phyloP scores from a whole-genome alignment of 2,329 filamentous ascomycete genomes.

The Claviceps paspali region DNA sequence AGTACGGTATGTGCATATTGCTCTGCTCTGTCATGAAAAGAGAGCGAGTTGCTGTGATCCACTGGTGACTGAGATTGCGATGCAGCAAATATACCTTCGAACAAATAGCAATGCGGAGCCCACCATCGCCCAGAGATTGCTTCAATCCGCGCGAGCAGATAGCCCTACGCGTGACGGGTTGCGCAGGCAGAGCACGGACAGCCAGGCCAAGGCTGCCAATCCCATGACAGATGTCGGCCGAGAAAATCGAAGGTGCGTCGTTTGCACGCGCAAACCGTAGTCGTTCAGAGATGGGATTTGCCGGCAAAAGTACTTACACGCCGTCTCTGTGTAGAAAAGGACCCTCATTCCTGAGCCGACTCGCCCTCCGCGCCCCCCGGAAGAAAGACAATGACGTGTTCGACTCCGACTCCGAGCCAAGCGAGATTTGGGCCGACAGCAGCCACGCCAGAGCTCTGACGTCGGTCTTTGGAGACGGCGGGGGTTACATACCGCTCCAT shows the following conservation, averaged over 20 bases:
- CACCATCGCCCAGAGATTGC: constrained; percentile 39
- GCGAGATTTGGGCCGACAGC: constrained; percentile 56
- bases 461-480: constrained; percentile 50
- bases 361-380: constrained; percentile 55
- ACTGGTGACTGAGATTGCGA: not conserved
- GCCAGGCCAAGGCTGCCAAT: constrained; percentile 20
- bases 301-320: constrained; percentile 6
- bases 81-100: constrained; percentile 24
- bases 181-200: constrained; percentile 26
- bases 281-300: not conserved
- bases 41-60: too few species aligned
- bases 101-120: constrained; percentile 22
- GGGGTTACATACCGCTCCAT: constrained; percentile 68
- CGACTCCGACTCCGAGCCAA: constrained; percentile 56
- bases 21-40: not conserved
- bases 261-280: not conserved
- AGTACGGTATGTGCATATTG: constrained; percentile 18
- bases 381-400: constrained; percentile 49
- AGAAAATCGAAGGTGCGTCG: constrained; percentile 45
- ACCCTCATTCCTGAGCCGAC: constrained; percentile 75
- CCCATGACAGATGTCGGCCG: constrained; percentile 30
- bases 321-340: constrained; percentile 47
- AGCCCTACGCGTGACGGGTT: constrained; percentile 28
- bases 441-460: constrained; percentile 74
- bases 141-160: constrained; percentile 36